phyloP scores from a whole-genome alignment of 257 asterid species.

The Nyctanthes arbortristis region DNA sequence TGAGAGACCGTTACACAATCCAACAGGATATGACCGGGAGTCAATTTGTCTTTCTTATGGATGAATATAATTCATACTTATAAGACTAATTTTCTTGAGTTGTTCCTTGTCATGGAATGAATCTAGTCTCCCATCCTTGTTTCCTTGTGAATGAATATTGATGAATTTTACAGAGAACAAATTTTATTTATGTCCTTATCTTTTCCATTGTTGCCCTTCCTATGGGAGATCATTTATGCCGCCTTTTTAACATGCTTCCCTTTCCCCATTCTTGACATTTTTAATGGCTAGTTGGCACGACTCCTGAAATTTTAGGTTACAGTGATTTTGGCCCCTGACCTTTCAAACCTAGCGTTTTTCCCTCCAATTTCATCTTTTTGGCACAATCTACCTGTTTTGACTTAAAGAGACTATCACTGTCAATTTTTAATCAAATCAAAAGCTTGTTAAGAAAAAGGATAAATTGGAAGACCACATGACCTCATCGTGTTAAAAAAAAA shows the following conservation, averaged over 20 bases:
- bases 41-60: not conserved
- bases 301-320: too few species aligned
- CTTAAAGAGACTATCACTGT: too few species aligned
- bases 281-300: too few species aligned
- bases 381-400: too few species aligned
- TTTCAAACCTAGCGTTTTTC: too few species aligned
- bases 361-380: too few species aligned
- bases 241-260: not conserved
- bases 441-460: too few species aligned
- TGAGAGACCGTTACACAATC: not conserved
- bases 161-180: not conserved
- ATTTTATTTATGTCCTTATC: not conserved
- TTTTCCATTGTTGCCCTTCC: not conserved
- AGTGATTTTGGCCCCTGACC: too few species aligned
- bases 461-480: too few species aligned
- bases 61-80: constrained; percentile 5
- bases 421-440: too few species aligned
- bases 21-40: not conserved
- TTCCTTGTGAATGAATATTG: constrained; percentile 16
- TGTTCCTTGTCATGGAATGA: constrained; percentile 12
- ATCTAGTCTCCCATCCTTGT: constrained; percentile 9
- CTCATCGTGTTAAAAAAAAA: too few species aligned
- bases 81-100: constrained; percentile 16
- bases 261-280: not conserved
- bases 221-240: constrained; percentile 7